Evolutionary conservation across 768 basidiomycete species (phyloP), one percentile per base, ranked within the genome.

Genomic region (Lactarius akahatsu): DNA sequence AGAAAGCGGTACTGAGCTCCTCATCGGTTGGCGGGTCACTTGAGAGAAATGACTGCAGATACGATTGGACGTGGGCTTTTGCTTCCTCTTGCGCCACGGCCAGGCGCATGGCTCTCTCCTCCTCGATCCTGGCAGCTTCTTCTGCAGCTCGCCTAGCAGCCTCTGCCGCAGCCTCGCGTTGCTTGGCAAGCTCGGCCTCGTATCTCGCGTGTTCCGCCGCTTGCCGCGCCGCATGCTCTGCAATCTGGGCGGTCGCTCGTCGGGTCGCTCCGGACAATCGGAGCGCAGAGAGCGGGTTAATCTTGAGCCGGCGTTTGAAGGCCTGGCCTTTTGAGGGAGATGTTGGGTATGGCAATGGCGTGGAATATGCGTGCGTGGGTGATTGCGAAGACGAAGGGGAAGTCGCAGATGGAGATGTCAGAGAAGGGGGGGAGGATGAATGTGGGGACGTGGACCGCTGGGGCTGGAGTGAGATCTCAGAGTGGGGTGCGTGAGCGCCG

Each of bases 1-100:
- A 80, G 9, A 91, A 79, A 38, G 87, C 81, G n/a, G 66, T 13
- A 9, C 18, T 18, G 20, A 52, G 54, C 34, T 63, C 66, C 3
- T 60, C 62, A 9, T 63, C 66, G 34, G 58, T 8, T 18, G 66
- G 57, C 4, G 63, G 34, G 28, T 30, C 55, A 2, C 58, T 30
- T 52, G 41, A 54, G 10, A 67, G 58, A 18, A 63, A 32, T 18
- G 18, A 28, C 13, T 40, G 57, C 7, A 67, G 11, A 26, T 55
- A 11, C 5, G 62, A 47, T 36, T 23, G 57, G 0, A 63, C 66
- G 2, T 60, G 20, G 2, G 32, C 34, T 13, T 15, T 63, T 15
- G 54, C 41, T 15, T 18, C 36, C 0, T 50, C 41, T 13, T 47
- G 66, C n/a, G 52, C 41, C n/a, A 41, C 38, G 10, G 18, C 16